Percentiles rank a stretch among this genome's conserved stretches.
Evolutionary conservation across 345 rosid species (phyloP).

Genomic region (Lepidium africanum): DNA sequence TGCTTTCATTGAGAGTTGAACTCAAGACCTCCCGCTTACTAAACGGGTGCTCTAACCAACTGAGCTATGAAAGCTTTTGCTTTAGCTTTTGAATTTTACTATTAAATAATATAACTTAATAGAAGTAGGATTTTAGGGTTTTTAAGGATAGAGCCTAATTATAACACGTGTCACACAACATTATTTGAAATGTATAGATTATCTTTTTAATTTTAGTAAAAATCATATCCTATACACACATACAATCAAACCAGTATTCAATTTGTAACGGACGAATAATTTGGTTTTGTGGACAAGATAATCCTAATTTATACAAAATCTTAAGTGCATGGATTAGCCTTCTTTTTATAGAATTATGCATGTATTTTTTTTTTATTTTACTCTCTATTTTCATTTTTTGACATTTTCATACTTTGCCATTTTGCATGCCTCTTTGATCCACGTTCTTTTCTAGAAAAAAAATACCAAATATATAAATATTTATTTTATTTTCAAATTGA

Average conservation of each 20-base stretch:
- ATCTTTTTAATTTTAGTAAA: no score
- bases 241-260: not conserved
- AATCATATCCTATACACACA: no score
- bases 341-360: not conserved
- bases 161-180: no score
- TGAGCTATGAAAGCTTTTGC: conserved; percentile 59
- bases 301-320: not conserved
- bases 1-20: conserved; percentile 74
- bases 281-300: not conserved
- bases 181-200: no score
- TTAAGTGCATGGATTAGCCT: not conserved
- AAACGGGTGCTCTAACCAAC: conserved; percentile 96
- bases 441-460: not conserved
- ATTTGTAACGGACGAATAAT: not conserved
- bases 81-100: accelerated
- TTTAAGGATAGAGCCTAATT: no score
- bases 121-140: no score
- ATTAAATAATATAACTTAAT: no score
- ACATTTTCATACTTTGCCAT: not conserved
- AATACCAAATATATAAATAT: not conserved
- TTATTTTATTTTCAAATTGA: not conserved
- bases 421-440: not conserved
- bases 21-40: conserved; percentile 98
- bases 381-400: not conserved
- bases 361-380: not conserved